Base-by-base conservation (phyloP, 2,329 filamentous ascomycete genomes). In the Ophiocordyceps camponoti-leonardi region DNA sequence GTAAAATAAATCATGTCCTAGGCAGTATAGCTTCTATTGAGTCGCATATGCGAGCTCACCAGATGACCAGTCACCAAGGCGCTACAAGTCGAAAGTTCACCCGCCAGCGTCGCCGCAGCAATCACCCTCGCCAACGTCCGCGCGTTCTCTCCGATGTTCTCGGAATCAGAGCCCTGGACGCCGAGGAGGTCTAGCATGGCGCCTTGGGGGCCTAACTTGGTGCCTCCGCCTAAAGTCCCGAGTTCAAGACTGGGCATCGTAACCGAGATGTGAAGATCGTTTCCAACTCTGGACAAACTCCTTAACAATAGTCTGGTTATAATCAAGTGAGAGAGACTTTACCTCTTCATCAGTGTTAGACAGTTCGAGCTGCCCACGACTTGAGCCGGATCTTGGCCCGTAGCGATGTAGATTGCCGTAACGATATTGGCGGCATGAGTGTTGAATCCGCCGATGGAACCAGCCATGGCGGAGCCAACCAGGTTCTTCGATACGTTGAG, bases 261-360 rank as follows among this genome's bases (percentile, higher is more conserved):
- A 14, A 37, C 33, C 5, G 33, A 37, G 5, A 37, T 37, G 14
- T 37, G 33, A 16, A 37, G 33, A 18, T 10, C 33, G 33, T 16
- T 16, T 4, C n/a, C 33, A 18, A 37, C 33, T 10, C 33, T 37
- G 33, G 33, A 18, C n/a, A n/a, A n/a, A n/a, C n/a, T n/a, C n/a
- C n/a, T n/a, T n/a, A n/a, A n/a, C n/a, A n/a, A n/a, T n/a, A n/a
- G n/a, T n/a, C n/a, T n/a, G n/a, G n/a, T n/a, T n/a, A n/a, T n/a
- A n/a, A n/a, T n/a, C n/a, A n/a, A n/a, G n/a, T n/a, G n/a, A n/a
- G n/a, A n/a, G n/a, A n/a, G 14, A 8, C 4, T 86, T 77, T 73
- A 95, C 90, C 96, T 98, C 68, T 86, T 93, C 92, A 98, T 98
- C 49, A 94, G 84, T 26, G 90, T 96, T 56, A 98, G 98, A 66